phyloP scores from a whole-genome alignment of 176 grass and related monocot genomes.

The Hordeum marinum region DNA sequence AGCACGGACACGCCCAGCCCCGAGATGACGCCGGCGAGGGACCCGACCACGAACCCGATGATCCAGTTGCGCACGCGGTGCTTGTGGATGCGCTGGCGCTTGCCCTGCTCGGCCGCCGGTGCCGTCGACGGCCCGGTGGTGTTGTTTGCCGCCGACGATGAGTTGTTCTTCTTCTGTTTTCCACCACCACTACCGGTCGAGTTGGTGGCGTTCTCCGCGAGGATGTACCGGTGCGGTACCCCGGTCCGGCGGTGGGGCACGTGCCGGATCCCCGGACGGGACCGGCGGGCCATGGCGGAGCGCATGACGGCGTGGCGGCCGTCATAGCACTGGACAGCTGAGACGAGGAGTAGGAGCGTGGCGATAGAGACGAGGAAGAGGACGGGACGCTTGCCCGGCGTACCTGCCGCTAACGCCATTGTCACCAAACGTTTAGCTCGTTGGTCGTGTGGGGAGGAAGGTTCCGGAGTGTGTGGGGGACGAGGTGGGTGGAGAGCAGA shows the following conservation, averaged over 20 bases:
- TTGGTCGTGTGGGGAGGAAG: slow-evolving; percentile 19
- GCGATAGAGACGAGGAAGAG: neutral
- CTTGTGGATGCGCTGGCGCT: slow-evolving; percentile 19
- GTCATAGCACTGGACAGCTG: slow-evolving; percentile 12
- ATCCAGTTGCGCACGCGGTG: slow-evolving; percentile 52
- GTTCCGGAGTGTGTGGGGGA: neutral
- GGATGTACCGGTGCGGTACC: slow-evolving; percentile 33
- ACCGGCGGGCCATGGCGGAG: slow-evolving; percentile 9
- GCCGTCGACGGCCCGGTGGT: neutral
- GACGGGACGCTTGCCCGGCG: neutral
- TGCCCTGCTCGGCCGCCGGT: neutral
- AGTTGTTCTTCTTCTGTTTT: neutral
- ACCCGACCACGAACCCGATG: slow-evolving; percentile 53
- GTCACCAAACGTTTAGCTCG: neutral
- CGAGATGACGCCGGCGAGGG: slow-evolving; percentile 37
- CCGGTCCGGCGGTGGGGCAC: slow-evolving; percentile 13
- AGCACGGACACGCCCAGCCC: slow-evolving; percentile 39
- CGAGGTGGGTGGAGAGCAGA: neutral
- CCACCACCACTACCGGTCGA: neutral
- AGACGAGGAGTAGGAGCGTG: neutral
- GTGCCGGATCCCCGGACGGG: neutral
- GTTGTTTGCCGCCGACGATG: neutral
- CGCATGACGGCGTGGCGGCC: neutral
- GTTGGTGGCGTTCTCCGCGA: slow-evolving; percentile 26
- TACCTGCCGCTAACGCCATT: neutral